These are phyloP conservation scores for Xylaria sp. DNA, from an alignment of 2,329 filamentous ascomycete species.

Conservation along the genomic window DNA sequence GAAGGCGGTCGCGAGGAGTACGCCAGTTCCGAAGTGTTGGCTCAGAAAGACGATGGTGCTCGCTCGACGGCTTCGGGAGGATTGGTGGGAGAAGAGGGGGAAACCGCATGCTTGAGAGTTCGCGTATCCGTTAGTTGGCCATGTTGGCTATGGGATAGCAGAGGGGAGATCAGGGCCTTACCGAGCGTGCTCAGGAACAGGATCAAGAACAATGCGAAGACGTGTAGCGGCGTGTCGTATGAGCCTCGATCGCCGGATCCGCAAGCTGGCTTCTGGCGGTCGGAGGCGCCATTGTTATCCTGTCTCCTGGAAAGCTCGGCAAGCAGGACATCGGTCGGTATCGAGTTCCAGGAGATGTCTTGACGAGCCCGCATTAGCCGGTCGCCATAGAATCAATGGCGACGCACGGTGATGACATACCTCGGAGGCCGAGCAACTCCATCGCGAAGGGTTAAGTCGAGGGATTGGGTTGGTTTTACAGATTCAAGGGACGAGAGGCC, in stretches of 20 bases:
- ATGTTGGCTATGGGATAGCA: neutral
- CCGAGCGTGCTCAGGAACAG: slow-evolving; percentile 61
- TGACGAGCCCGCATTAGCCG: neutral
- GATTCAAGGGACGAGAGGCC: no score
- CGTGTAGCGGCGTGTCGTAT: slow-evolving; percentile 70
- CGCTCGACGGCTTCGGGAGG: slow-evolving; percentile 60
- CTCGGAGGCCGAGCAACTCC: slow-evolving; percentile 14
- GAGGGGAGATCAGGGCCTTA: slow-evolving; percentile 37
- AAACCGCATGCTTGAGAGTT: slow-evolving; percentile 60
- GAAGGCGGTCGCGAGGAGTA: slow-evolving; percentile 84
- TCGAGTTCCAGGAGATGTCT: slow-evolving; percentile 50
- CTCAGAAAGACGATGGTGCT: slow-evolving; percentile 66
- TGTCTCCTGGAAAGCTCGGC: slow-evolving; percentile 56
- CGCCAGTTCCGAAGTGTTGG: slow-evolving; percentile 79
- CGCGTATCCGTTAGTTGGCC: slow-evolving; percentile 12
- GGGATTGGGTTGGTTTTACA: no score
- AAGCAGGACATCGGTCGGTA: slow-evolving; percentile 55
- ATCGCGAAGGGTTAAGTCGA: slow-evolving; percentile 2
- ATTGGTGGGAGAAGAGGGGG: slow-evolving; percentile 64
- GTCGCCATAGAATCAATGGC: neutral
- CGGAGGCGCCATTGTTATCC: slow-evolving; percentile 37
- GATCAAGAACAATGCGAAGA: slow-evolving; percentile 69
- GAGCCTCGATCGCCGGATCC: slow-evolving; percentile 54
- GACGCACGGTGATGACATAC: slow-evolving; percentile 7
- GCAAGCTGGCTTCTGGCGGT: slow-evolving; percentile 50